Percentiles rank a stretch among this genome's conserved stretches.
Evolutionary conservation across 176 grass and related monocot species (phyloP).

Genomic region (Musa schizocarpa): DNA sequence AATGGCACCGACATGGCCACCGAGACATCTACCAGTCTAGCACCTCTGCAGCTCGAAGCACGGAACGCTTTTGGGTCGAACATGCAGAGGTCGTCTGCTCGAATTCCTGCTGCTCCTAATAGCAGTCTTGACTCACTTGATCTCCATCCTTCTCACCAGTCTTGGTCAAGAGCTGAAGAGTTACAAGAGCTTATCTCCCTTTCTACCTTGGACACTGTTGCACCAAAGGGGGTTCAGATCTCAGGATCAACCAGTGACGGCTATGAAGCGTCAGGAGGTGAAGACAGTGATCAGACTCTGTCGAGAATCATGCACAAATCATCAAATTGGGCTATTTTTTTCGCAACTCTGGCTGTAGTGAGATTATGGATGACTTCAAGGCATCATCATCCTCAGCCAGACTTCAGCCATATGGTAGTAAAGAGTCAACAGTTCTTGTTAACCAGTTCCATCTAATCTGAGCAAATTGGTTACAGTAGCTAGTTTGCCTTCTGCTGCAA

Average conservation of each 20-base stretch:
- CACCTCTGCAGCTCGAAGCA: constrained; percentile 75
- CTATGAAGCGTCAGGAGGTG: constrained; percentile 77
- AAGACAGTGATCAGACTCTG: constrained; percentile 71
- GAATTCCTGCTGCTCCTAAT: constrained; percentile 53
- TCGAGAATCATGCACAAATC: constrained; percentile 81
- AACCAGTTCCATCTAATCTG: too few species aligned
- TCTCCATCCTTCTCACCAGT: constrained; percentile 57
- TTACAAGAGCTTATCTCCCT: constrained; percentile 21
- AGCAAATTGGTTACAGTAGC: too few species aligned
- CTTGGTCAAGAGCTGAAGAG: constrained; percentile 49
- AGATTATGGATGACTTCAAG: too few species aligned
- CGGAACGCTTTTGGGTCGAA: constrained; percentile 63
- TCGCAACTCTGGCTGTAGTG: too few species aligned
- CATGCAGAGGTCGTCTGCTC: constrained; percentile 30
- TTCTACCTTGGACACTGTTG: constrained; percentile 30
- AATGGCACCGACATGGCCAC: constrained; percentile 29
- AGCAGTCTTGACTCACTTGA: constrained; percentile 20
- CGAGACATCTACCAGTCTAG: constrained; percentile 47
- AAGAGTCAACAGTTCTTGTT: too few species aligned
- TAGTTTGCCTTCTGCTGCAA: too few species aligned
- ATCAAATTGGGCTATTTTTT: constrained; percentile 36
- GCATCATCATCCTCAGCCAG: too few species aligned
- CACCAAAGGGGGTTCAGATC: constrained; percentile 38
- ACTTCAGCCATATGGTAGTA: too few species aligned
- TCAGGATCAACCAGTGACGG: constrained; percentile 41